Conservation (phyloP, 1,284 basidiomycete species). For the Jaminaea rosea region DNA sequence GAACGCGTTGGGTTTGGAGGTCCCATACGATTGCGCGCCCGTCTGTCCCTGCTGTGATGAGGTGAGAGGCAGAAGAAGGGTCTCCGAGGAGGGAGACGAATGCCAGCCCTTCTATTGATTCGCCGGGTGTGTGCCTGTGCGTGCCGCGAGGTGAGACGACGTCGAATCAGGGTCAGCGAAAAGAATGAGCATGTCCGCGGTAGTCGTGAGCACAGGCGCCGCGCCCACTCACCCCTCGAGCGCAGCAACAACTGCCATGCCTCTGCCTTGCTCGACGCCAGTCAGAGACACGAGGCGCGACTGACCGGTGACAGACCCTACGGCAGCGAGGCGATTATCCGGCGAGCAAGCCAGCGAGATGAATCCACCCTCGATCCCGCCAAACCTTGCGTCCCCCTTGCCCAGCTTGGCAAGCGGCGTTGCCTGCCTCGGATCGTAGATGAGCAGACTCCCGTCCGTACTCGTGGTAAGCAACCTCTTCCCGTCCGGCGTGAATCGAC, state of each 20-base stretch:
- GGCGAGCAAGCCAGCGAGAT: conserved; percentile 77
- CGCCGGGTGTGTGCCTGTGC: conserved; percentile 74
- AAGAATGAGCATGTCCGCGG: too few relatives aligned
- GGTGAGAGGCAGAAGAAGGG: conserved; percentile 54
- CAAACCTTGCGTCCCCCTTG: conserved; percentile 49
- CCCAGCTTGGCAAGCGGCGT: conserved; percentile 69
- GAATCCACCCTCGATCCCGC: conserved; percentile 63
- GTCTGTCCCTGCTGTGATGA: conserved; percentile 83
- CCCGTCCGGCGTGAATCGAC: conserved; percentile 81
- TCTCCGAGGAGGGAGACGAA: conserved; percentile 68
- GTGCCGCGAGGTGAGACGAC: too few relatives aligned
- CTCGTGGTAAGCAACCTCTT: conserved; percentile 71
- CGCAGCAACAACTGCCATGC: conserved; percentile 67
- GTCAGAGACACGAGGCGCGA: conserved; percentile 75
- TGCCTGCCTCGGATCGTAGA: conserved; percentile 80
- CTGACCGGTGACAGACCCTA: conserved; percentile 74
- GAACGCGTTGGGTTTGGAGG: conserved; percentile 56
- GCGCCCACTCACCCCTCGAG: too few relatives aligned
- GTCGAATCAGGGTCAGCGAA: too few relatives aligned
- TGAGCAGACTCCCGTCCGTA: conserved; percentile 71
- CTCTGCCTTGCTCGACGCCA: conserved; percentile 50
- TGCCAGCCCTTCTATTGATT: conserved; percentile 77
- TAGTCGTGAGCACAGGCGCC: too few relatives aligned
- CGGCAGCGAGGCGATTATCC: conserved; percentile 59
- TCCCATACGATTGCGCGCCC: conserved; percentile 93